Base-by-base conservation (phyloP, 176 grass and related monocot genomes). In the Thalia dealbata region DNA sequence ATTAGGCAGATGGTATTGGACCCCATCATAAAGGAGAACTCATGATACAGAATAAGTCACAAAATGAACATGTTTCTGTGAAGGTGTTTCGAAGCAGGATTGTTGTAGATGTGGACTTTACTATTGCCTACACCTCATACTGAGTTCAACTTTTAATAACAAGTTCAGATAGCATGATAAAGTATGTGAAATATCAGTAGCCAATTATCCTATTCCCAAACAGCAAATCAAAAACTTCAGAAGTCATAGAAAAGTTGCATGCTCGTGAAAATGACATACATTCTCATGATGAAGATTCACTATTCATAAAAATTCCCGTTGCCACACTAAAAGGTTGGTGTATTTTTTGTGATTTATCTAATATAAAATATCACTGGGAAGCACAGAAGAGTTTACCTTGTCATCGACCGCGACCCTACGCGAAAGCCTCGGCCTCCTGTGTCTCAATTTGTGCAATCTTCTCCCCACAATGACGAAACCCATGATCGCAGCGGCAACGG, bases 381-480 rank as follows among this genome's bases (percentile, higher is more conserved):
- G 42, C 35, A 72, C 19, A 74, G 12, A 48, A 68, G 28, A 41
- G 16, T 41, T 80, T 44, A 85, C 83, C 83, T 72, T 77, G 71
- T 75, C 78, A 73, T 81, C 78, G 32, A 76, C 63, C 4, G 59
- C 38, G 67, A 69, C 28, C 32, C 69, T 70, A 38, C 67, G 67
- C 6, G 48, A 62, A 45, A 55, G 50, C 3, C 73, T 73, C 56
- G 11, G 65, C 69, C 30, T 76, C 58, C 77, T 61, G 52, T 77
- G 67, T 54, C 51, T 81, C 52, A 85, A 77, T 25, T 50, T 61
- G 63, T 77, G 27, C 78, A 85, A 66, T 52, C 73, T 81, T 67
- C 83, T 76, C 15, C 73, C 67, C 22, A 85, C 52, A 64, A 80
- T 72, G 59, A 77, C 67, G 32, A 85, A 75, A 28, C 83, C 83